phyloP scores from a whole-genome alignment of 257 asterid species.

The Parsonsia alboflavescens region DNA sequence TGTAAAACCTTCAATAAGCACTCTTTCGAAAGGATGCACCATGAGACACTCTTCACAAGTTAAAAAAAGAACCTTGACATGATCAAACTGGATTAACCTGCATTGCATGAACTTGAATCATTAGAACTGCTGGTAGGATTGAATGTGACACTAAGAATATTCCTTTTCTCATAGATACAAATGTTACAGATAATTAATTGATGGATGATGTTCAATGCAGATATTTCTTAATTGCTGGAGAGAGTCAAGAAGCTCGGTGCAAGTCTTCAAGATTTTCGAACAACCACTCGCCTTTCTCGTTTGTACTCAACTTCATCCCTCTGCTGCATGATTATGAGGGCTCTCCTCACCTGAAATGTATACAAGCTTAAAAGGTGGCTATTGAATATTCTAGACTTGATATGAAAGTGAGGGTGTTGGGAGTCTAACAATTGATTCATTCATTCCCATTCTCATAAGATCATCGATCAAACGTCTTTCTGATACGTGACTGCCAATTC shows the following conservation, averaged over 20 bases:
- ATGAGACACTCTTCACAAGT: too few relatives aligned
- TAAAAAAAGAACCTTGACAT: background rate
- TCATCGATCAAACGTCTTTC: constrained; percentile 89
- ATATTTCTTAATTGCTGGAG: background rate
- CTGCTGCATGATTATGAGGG: constrained; percentile 87
- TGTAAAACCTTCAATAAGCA: too few relatives aligned
- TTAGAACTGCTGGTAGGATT: background rate
- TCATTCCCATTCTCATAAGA: constrained; percentile 87
- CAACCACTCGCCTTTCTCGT: constrained; percentile 68
- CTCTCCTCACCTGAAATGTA: constrained; percentile 74
- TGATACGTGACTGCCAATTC: constrained; percentile 87
- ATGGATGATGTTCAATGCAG: background rate
- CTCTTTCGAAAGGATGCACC: too few relatives aligned
- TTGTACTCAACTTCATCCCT: constrained; percentile 95
- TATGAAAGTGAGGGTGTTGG: constrained; percentile 4
- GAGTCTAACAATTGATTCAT: constrained; percentile 67
- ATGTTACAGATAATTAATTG: background rate
- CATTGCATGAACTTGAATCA: background rate
- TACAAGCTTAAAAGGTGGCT: background rate
- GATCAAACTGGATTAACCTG: background rate
- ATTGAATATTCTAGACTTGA: background rate
- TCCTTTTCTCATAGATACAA: background rate
- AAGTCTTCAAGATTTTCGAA: constrained; percentile 58
- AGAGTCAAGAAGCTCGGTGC: background rate
- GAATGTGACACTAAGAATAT: background rate